These are phyloP conservation scores for Henckelia pumila DNA, from an alignment of 257 asterid species.

Conservation along the genomic window DNA sequence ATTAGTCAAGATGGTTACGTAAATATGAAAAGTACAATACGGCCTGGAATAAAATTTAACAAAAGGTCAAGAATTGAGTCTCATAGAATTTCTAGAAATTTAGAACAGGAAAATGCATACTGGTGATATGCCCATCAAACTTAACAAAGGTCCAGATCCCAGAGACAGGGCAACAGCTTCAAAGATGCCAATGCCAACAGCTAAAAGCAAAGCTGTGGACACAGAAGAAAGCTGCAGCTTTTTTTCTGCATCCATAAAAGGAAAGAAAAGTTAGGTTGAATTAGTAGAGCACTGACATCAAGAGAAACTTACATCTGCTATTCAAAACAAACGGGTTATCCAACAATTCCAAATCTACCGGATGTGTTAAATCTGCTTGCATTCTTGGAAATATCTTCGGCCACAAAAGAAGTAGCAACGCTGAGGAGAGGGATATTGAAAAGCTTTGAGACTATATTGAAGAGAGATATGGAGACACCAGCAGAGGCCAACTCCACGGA, in stretches of 20 bases:
- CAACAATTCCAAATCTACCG: conserved; percentile 40
- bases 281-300: not conserved
- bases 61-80: not conserved
- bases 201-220: conserved; percentile 81
- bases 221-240: conserved; percentile 84
- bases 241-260: conserved; percentile 29
- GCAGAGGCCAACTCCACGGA: conserved; percentile 94
- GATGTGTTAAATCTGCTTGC: conserved; percentile 38
- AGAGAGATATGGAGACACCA: conserved; percentile 83
- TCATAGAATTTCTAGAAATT: not conserved
- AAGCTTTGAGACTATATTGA: conserved; percentile 79
- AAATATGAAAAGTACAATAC: not conserved
- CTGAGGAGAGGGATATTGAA: conserved; percentile 92
- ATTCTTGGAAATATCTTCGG: conserved; percentile 85
- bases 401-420: conserved; percentile 93
- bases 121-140: conserved; percentile 78
- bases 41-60: not conserved
- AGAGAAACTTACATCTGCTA: conserved; percentile 3
- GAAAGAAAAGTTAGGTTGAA: not conserved
- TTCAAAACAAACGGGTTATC: not conserved
- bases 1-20: not conserved
- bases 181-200: conserved; percentile 81
- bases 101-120: conserved; percentile 40
- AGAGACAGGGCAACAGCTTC: conserved; percentile 71
- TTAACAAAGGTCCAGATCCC: conserved; percentile 86